phyloP scores from a whole-genome alignment of 192 early-diverging fungal genomes.

The Rhizophlyctis rosea region DNA sequence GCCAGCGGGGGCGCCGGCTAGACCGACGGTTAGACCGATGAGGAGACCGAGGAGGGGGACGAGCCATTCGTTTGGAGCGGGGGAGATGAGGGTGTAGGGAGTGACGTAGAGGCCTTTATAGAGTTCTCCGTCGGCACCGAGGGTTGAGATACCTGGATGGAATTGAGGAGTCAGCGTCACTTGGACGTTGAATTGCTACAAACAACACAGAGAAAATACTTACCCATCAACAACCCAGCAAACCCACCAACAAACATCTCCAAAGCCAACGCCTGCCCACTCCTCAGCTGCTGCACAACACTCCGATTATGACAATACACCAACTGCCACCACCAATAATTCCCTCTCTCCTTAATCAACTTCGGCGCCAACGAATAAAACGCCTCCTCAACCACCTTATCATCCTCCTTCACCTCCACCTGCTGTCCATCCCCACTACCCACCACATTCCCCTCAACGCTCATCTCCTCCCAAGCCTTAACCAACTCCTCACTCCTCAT shows the following conservation, averaged over 20 bases:
- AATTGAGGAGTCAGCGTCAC: conserved; percentile 10
- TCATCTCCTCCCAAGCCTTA: conserved; percentile 29
- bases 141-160: conserved; percentile 31
- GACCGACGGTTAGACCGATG: conserved; percentile 33
- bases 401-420: conserved; percentile 10
- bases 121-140: conserved; percentile 36
- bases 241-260: conserved; percentile 43
- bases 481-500: conserved; percentile 25
- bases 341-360: conserved; percentile 32
- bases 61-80: conserved; percentile 37
- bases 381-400: conserved; percentile 7
- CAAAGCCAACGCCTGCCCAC: conserved; percentile 22
- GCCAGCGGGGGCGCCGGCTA: conserved; percentile 42
- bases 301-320: conserved; percentile 32
- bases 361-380: conserved; percentile 28
- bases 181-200: neutral
- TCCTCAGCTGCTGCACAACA: conserved; percentile 36
- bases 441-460: too few relatives aligned
- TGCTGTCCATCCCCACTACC: conserved; percentile 17
- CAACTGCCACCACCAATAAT: conserved; percentile 31
- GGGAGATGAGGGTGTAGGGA: conserved; percentile 39
- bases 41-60: conserved; percentile 34
- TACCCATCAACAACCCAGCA: conserved; percentile 42
- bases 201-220: conserved; percentile 10
- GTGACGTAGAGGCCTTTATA: conserved; percentile 41